A percentile compares a stretch with the other conserved stretches of the same genome.
These are phyloP conservation scores for Yamadazyma jaroonii DNA, from an alignment of 1,139 yeast genomes.

Conservation along the genomic window DNA sequence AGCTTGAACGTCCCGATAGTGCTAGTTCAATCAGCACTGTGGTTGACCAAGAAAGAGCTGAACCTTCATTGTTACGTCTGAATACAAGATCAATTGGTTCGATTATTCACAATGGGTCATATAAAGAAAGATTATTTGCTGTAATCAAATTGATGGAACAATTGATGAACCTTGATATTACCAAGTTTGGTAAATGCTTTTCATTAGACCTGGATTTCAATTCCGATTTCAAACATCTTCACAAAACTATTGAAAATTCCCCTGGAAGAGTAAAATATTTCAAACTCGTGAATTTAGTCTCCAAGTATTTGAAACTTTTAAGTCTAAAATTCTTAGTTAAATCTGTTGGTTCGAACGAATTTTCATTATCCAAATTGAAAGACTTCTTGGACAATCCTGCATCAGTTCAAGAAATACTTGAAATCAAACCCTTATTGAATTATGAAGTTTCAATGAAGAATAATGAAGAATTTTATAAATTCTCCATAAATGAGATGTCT, in stretches of 20 bases:
- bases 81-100: constrained; percentile 22
- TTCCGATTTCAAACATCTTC: constrained; percentile 15
- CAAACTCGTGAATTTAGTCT: constrained; percentile 16
- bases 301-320: constrained; percentile 17
- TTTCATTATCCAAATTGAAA: constrained; percentile 3
- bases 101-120: constrained; percentile 28
- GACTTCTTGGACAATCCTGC: constrained; percentile 1
- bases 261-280: constrained; percentile 21
- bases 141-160: constrained; percentile 7
- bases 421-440: constrained; percentile 3
- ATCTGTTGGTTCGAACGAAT: constrained; percentile 14
- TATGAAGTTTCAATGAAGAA: constrained; percentile 2
- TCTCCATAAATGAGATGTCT: neutral
- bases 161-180: constrained; percentile 8
- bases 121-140: constrained; percentile 28
- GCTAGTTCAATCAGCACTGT: neutral
- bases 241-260: constrained; percentile 7
- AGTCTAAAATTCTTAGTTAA: constrained; percentile 21
- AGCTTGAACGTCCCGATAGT: neutral
- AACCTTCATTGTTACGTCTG: constrained; percentile 7
- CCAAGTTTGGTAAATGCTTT: constrained; percentile 5
- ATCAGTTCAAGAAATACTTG: constrained; percentile 1
- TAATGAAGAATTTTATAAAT: constrained; percentile 3
- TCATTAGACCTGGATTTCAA: constrained; percentile 5
- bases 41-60: neutral